A percentile compares a stretch with the other conserved stretches of the same genome.
Evolutionary conservation across 2,329 filamentous ascomycete genomes (phyloP).

Genomic region (Colletotrichum higginsianum): DNA sequence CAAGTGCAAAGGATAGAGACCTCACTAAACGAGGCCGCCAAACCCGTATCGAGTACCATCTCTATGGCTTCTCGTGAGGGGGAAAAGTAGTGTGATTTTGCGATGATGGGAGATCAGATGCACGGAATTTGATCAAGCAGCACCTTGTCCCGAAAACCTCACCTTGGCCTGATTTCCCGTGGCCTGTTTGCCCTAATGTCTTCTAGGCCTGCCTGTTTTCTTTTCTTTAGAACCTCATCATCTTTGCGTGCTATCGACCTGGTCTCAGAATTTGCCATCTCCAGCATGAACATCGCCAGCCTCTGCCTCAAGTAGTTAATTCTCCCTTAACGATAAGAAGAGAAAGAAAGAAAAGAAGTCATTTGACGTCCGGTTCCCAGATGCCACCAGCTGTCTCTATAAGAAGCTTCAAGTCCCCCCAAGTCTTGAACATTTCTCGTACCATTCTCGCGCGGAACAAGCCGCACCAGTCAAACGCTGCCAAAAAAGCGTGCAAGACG

Average conservation of each 20-base stretch:
- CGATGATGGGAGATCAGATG: too few species aligned
- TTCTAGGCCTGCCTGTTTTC: neutral
- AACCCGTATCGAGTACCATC: too few species aligned
- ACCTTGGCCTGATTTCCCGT: neutral
- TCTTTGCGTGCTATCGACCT: neutral
- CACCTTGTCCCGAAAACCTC: too few species aligned
- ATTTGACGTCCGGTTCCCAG: neutral
- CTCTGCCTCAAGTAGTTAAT: neutral
- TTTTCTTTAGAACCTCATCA: neutral
- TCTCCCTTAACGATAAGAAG: too few species aligned
- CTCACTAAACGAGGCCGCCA: too few species aligned
- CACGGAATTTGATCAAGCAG: too few species aligned
- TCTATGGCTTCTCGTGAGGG: too few species aligned
- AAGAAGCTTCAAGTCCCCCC: constrained; percentile 1
- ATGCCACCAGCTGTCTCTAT: neutral
- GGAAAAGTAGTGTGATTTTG: too few species aligned
- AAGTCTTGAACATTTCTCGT: constrained; percentile 2
- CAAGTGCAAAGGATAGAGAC: too few species aligned
- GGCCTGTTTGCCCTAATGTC: neutral
- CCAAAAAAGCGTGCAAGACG: constrained; percentile 21
- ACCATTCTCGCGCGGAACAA: constrained; percentile 19
- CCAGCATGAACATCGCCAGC: neutral
- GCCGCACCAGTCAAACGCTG: constrained; percentile 30
- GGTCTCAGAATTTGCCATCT: neutral
- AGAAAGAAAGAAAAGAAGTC: too few species aligned